Evolutionary conservation across 1,284 basidiomycete genomes (phyloP).

Genomic region (Irpex sp.): DNA sequence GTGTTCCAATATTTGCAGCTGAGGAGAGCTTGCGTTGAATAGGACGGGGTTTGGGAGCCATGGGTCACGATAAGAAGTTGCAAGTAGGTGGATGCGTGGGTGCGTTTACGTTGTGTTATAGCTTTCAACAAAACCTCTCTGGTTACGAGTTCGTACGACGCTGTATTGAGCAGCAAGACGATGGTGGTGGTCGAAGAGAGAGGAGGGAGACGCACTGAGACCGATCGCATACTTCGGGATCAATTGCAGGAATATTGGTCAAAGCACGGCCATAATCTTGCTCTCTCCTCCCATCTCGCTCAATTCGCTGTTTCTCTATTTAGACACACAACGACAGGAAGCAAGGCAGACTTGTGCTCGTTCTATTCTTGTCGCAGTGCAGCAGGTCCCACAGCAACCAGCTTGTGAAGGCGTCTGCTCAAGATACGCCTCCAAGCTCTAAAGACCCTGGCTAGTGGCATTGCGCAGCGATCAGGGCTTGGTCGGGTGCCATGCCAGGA

Average conservation of each 20-base stretch:
- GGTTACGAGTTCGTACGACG: too few species aligned
- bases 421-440: neutral
- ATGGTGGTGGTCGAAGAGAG: neutral
- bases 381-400: neutral
- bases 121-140: neutral
- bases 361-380: neutral
- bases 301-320: neutral
- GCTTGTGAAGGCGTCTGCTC: neutral
- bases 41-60: conserved; percentile 28
- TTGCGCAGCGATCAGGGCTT: neutral
- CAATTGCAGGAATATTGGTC: neutral
- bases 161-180: too few species aligned
- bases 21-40: conserved; percentile 20
- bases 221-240: neutral
- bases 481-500: neutral
- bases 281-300: neutral
- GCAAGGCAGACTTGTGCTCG: neutral
- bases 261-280: neutral
- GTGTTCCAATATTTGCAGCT: conserved; percentile 19
- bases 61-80: conserved; percentile 1
- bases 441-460: neutral
- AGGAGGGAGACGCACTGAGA: neutral
- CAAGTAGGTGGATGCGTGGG: neutral
- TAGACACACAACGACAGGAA: neutral
- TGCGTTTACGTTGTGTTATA: neutral